Evolutionary conservation across 805 yeast genomes (phyloP).

Genomic region (Starmerella sirachaensis): DNA sequence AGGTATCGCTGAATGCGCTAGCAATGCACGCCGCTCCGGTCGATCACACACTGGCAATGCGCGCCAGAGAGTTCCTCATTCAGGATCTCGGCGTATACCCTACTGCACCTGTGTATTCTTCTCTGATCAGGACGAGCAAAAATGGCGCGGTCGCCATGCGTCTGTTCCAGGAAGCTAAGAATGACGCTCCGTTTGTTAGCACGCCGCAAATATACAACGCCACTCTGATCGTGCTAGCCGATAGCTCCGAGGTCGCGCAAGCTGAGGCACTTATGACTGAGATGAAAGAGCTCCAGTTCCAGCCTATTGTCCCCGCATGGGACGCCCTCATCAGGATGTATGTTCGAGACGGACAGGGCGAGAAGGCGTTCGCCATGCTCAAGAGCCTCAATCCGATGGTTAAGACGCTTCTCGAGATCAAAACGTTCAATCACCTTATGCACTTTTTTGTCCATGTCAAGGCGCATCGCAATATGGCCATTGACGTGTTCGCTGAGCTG

Average conservation of each 20-base stretch:
- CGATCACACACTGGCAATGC: slow-evolving; percentile 3
- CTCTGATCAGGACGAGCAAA: slow-evolving; percentile 6
- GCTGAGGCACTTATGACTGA: slow-evolving; percentile 1
- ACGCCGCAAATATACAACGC: slow-evolving; percentile 12
- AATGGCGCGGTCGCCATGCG: not conserved
- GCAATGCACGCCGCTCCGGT: slow-evolving; percentile 3
- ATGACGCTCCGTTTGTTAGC: slow-evolving; percentile 2
- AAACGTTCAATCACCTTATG: slow-evolving; percentile 31
- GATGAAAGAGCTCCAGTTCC: slow-evolving; percentile 5
- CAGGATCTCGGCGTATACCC: slow-evolving; percentile 9
- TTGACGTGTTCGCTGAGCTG: slow-evolving; percentile 26
- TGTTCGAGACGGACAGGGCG: slow-evolving; percentile 5
- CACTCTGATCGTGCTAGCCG: slow-evolving; percentile 5
- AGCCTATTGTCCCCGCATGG: slow-evolving; percentile 3
- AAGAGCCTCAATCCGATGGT: slow-evolving; percentile 2
- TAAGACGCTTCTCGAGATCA: slow-evolving; percentile 10
- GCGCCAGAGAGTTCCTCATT: slow-evolving; percentile 2
- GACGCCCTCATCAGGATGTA: slow-evolving; percentile 14
- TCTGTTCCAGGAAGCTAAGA: slow-evolving; percentile 13
- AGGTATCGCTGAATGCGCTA: slow-evolving; percentile 4
- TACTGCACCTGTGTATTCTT: slow-evolving; percentile 3
- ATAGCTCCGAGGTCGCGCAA: slow-evolving; percentile 1
- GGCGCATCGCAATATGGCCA: slow-evolving; percentile 27
- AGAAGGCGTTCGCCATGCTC: slow-evolving; percentile 8
- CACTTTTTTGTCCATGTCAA: slow-evolving; percentile 29